Evolutionary conservation across 2,329 filamentous ascomycete genomes (phyloP), one percentile per base, ranked within the genome.

Genomic region (Aureobasidium vineae): DNA sequence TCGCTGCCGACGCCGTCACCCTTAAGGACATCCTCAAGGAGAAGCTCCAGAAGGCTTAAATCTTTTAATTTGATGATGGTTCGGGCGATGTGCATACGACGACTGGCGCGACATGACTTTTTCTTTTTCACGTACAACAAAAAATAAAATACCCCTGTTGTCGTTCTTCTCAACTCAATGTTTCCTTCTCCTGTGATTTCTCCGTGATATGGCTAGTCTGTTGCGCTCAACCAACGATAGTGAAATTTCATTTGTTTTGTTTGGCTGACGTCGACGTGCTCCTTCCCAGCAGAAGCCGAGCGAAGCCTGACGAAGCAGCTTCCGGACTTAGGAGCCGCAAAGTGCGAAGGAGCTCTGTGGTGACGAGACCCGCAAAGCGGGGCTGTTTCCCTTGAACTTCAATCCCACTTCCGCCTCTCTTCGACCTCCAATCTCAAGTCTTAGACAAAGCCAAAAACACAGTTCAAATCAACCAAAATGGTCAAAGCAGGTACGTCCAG

Each of bases 1-100:
- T 99, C 77, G 94, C 95, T 68, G 95, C 95, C 73, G 95, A 99
- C 77, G 93, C 95, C 72, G 83, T 93, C 72, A 96, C 92, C 68
- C 88, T 99, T 75, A 98, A 98, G 90, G 86, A 87, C 71, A 93
- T 96, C 76, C 85, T 99, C 77, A 89, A 89, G 85, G 81, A 87
- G 82, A 98, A 97, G 91, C 85, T 98, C 74, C 75, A 68, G 66
- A 60, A 69, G 54, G 65, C 65, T 49, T 66, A 66, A 56, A 59
- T 41, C 16, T 23, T 21, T 63, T 43, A 56, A 47, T 28, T 13
- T 56, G 57, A 49, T 36, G 65, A 53, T 50, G 43, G 16, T 41
- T 50, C 16, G 31, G 40, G 54, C 15, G n/a, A 60, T 60, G 54
- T 52, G 64, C 64, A 66, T 66, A 60, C 50, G 64, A 66, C 50